Evolutionary conservation across 805 yeast species (phyloP).

Genomic region (Suhomyces xylopsoci): DNA sequence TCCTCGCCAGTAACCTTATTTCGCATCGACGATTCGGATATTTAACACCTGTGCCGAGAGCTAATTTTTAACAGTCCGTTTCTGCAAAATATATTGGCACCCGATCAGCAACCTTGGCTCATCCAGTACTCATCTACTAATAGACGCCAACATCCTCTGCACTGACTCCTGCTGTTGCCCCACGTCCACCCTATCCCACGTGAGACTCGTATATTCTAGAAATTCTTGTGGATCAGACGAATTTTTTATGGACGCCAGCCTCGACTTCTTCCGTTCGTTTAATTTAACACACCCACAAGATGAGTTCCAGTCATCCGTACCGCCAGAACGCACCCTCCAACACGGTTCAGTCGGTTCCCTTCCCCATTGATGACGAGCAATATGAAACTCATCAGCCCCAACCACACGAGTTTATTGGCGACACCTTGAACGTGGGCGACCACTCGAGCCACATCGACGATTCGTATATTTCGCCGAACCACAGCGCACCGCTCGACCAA

Average conservation of each 20-base stretch:
- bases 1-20: not conserved
- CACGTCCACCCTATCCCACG: not conserved
- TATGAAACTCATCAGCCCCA: not conserved
- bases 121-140: not conserved
- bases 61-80: not conserved
- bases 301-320: conserved; percentile 20
- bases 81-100: not conserved
- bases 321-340: conserved; percentile 20
- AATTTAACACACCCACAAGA: not conserved
- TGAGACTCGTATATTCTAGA: not conserved
- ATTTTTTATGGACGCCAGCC: not conserved
- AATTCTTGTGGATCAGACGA: not conserved
- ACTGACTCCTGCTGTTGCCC: not conserved
- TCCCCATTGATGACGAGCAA: conserved; percentile 9
- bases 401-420: not conserved
- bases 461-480: not conserved
- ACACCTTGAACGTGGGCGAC: not conserved
- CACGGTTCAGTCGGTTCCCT: conserved; percentile 5
- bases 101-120: not conserved
- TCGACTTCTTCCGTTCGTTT: not conserved
- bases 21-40: not conserved
- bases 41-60: not conserved
- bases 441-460: not conserved
- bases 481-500: not conserved
- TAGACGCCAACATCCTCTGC: not conserved